phyloP scores from a whole-genome alignment of 2,329 filamentous ascomycete species.

The Penicillium fuscoglaucum region DNA sequence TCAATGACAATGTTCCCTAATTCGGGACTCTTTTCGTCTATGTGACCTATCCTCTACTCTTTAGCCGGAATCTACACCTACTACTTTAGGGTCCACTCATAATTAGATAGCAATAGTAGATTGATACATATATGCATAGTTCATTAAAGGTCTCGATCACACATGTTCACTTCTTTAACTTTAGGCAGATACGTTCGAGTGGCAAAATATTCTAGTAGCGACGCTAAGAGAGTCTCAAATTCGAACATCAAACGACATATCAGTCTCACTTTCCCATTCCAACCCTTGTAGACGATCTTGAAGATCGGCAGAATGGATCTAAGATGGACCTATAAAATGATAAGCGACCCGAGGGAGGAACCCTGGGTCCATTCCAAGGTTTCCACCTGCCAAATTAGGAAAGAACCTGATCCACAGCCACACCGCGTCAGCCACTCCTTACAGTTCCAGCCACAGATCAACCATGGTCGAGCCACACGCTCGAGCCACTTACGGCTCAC shows the following conservation, averaged over 20 bases:
- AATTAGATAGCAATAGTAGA: background rate
- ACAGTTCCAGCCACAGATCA: conserved; percentile 14
- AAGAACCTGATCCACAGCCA: conserved; percentile 19
- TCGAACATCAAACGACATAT: conserved; percentile 15
- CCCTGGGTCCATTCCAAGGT: background rate
- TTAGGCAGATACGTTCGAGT: background rate
- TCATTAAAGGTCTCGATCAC: background rate
- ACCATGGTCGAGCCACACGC: conserved; percentile 16
- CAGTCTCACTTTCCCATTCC: conserved; percentile 12
- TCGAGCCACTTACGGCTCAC: conserved; percentile 19
- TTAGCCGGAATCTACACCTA: background rate
- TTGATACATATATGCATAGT: background rate
- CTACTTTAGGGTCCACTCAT: conserved; percentile 2
- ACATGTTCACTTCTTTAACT: background rate
- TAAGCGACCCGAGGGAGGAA: background rate
- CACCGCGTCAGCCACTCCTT: conserved; percentile 25
- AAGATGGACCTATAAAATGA: background rate
- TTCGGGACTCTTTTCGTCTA: background rate
- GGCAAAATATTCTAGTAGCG: background rate
- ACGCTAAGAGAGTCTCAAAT: background rate
- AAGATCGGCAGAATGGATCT: background rate
- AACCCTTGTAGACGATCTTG: background rate
- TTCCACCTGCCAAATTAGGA: conserved; percentile 12
- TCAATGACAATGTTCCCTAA: conserved; percentile 3
- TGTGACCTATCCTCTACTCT: conserved; percentile 5